Evolutionary conservation across 2,329 filamentous ascomycete genomes (phyloP), one percentile per base, ranked within the genome.

Genomic region (Coniochaeta prunicola): DNA sequence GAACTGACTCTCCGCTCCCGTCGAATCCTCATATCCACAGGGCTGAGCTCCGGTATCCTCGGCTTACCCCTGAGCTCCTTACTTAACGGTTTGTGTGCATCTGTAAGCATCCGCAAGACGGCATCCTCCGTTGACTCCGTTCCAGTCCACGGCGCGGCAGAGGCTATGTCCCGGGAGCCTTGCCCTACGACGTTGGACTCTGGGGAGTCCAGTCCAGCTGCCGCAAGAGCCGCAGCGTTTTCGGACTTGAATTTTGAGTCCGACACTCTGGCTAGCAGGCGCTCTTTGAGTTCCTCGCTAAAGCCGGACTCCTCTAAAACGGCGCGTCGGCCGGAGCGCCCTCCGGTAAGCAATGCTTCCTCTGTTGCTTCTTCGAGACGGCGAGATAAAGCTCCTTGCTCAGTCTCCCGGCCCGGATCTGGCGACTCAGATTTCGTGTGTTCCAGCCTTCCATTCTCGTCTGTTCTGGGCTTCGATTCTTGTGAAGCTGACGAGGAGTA

Each of bases 91-190:
- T 92, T 91, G 60, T 84, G 84, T 28, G 90, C 83, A 69, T 96
- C 91, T 59, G 90, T 83, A 12, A 94, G 73, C 89, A 97, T 97
- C 33, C 94, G 86, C 55, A 96, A 75, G 24, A 91, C 86, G 0
- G 88, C 81, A 70, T 97, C 92, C 65, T 87, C 83, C 1, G 88
- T 75, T 5, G 77, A 78, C 73, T 97, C 94, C 13, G 82, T 78
- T 2, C 93, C 94, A 0, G 82, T 85, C 94, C 94, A 99, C 1
- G 88, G 81, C 59, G 81, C 75, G 7, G 86, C 84, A 0, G 81
- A 78, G 1, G 91, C 91, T 36, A 86, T 82, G 56, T 88, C 83
- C 60, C 85, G 80, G 1, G 88, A 89, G 13, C 87, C 88, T 64
- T 80, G 79, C 17, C 88, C 59, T n/a, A 62, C 60, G 0, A 71